Conservation (phyloP, 2,329 filamentous ascomycete species). For the Exophiala viscosa region DNA sequence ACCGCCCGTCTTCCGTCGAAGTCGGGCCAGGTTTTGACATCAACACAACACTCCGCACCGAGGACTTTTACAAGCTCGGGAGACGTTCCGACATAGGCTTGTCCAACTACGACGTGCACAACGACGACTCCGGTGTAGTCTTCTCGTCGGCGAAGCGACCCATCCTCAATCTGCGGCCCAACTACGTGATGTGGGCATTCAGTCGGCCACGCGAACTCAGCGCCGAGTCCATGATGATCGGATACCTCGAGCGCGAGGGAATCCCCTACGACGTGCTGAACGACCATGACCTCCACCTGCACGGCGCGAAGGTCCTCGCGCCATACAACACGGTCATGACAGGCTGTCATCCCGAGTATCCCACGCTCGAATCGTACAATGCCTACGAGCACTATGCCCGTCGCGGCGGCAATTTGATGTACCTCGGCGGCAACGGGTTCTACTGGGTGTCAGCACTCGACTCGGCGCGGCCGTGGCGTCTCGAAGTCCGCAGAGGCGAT, state of each 20-base stretch:
- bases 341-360: constrained; percentile 37
- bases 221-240: constrained; percentile 37
- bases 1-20: constrained; percentile 23
- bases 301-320: constrained; percentile 22
- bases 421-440: constrained; percentile 39
- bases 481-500: constrained; percentile 36
- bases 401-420: constrained; percentile 37
- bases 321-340: constrained; percentile 32
- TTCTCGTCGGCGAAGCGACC: constrained; percentile 35
- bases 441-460: constrained; percentile 30
- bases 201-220: constrained; percentile 37
- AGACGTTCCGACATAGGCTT: constrained; percentile 37
- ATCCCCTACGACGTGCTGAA: constrained; percentile 37
- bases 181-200: constrained; percentile 37
- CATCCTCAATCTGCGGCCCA: constrained; percentile 39
- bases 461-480: constrained; percentile 29
- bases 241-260: constrained; percentile 33
- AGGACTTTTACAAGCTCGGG: constrained; percentile 29
- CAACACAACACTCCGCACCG: constrained; percentile 10
- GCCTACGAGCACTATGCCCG: constrained; percentile 32
- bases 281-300: constrained; percentile 36
- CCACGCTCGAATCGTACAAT: constrained; percentile 30
- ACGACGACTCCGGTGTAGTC: constrained; percentile 35
- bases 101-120: constrained; percentile 39
- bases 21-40: constrained; percentile 16